These are phyloP conservation scores for Mitragyna speciosa DNA, from an alignment of 257 asterid genomes.

Conservation along the genomic window DNA sequence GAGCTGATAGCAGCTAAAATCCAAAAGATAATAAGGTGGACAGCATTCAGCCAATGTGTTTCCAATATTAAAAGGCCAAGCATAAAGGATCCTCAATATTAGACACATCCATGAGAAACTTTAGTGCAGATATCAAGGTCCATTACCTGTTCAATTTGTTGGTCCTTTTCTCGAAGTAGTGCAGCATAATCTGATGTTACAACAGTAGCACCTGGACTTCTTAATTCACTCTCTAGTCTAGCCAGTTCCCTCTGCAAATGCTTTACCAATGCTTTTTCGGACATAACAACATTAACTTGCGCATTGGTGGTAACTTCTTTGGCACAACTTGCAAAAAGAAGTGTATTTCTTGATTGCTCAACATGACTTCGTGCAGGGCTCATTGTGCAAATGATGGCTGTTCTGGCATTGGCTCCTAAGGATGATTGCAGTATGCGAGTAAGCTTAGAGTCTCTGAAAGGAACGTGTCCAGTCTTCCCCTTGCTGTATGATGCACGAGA, in stretches of 20 bases:
- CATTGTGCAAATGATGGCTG: slow-evolving; percentile 91
- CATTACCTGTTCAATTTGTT: slow-evolving; percentile 72
- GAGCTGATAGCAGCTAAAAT: background rate
- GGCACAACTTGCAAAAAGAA: slow-evolving; percentile 94
- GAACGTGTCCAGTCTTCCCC: slow-evolving; percentile 78
- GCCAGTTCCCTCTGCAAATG: slow-evolving; percentile 75
- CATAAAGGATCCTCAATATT: background rate
- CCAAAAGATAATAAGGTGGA: background rate
- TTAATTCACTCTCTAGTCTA: slow-evolving; percentile 70
- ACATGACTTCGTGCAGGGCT: slow-evolving; percentile 89
- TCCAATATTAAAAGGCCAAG: background rate
- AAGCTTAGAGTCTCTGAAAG: slow-evolving; percentile 92
- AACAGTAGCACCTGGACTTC: slow-evolving; percentile 46
- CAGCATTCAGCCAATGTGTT: background rate
- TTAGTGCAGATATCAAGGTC: background rate
- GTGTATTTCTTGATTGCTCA: slow-evolving; percentile 97
- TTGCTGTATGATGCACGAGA: slow-evolving; percentile 54
- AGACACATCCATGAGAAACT: background rate
- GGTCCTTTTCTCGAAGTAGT: slow-evolving; percentile 65
- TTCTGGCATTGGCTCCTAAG: slow-evolving; percentile 84
- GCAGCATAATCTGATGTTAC: slow-evolving; percentile 46
- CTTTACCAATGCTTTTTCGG: slow-evolving; percentile 86
- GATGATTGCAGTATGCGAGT: slow-evolving; percentile 90
- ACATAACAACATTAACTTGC: slow-evolving; percentile 79
- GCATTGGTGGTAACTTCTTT: slow-evolving; percentile 90